phyloP scores from a whole-genome alignment of 306 rosid species.

The Elaeagnus macrophylla region DNA sequence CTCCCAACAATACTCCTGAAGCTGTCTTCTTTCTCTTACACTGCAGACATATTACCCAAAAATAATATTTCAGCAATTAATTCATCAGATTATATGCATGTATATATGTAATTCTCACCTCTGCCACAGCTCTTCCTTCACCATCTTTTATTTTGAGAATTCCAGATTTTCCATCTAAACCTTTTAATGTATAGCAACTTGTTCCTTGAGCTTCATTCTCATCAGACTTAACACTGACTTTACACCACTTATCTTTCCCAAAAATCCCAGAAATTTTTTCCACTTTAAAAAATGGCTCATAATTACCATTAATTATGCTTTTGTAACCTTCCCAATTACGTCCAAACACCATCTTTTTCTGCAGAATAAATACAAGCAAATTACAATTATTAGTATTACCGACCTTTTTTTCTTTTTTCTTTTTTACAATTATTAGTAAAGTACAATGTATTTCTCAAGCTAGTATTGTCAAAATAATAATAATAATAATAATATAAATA shows the following conservation, averaged over 20 bases:
- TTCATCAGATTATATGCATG: not conserved
- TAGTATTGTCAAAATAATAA: too few species aligned
- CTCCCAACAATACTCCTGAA: conserved; percentile 26
- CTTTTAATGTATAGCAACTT: conserved; percentile 20
- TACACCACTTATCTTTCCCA: conserved; percentile 10
- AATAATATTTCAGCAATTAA: not conserved
- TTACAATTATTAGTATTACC: not conserved
- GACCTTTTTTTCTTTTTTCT: not conserved
- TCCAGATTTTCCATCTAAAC: conserved; percentile 19
- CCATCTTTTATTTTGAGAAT: conserved; percentile 12
- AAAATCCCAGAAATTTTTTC: conserved; percentile 11
- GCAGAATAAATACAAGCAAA: not conserved
- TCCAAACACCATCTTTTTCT: conserved; percentile 4
- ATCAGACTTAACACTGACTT: conserved; percentile 6
- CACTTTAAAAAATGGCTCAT: conserved; percentile 18
- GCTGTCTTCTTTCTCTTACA: conserved; percentile 16
- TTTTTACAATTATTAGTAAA: too few species aligned
- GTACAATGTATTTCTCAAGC: too few species aligned
- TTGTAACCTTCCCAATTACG: conserved; percentile 13
- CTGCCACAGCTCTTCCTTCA: conserved; percentile 20
- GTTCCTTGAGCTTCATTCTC: not conserved
- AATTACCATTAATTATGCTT: not conserved
- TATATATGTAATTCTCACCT: not conserved
- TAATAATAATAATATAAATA: not conserved
- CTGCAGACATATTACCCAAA: conserved; percentile 12